Base-by-base conservation (phyloP, 495 filamentous ascomycete genomes). In the Aspergillus mulundensis region DNA sequence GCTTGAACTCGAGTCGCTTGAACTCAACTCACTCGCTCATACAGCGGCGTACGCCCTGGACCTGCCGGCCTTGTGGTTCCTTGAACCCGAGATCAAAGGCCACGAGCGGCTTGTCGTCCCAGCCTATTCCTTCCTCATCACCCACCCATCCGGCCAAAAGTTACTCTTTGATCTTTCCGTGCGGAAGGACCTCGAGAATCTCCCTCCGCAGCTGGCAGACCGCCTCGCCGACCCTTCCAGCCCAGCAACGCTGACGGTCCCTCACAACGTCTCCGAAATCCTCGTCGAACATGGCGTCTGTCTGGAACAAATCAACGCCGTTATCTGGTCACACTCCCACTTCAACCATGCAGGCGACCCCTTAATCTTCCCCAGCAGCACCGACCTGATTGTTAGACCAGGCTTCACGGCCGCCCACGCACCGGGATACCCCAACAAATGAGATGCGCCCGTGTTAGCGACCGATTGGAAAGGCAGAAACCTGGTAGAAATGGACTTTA, bases 281-380 rank as follows among this genome's bases (percentile, higher is more conserved):
- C 53, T 55, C 3, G 53, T 48, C 32, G 53, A 55, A 20, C 39
- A 32, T 21, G 53, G 53, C 12, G 28, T 55, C 11, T 16, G n/a
- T 0, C 11, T 21, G 0, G 48, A 39, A 12, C 43, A 41, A 0
- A 78, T 89, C 43, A 77, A 83, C n/a, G 78, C 70, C 12, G 72
- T 87, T 32, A 73, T 87, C 43, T 83, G 80, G 77, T 72, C 67
- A 64, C 53, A 86, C 56, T 65, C 66, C 49, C 85, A 88, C 61
- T 80, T 81, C 57, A 84, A 87, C 59, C 86, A 87, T 61, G 72
- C 70, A 8, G 85, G 84, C 11, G 76, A 87, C 49, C 72, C 77
- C 3, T 69, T 71, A 0, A 73, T 58, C 1, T 86, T 87, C 57
- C 77, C 73, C 0, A 30, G 75, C 0, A 70, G 61, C 21, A 82